These are phyloP conservation scores for Nicotiana rustica DNA, from an alignment of 305 asterid species.

Conservation along the genomic window DNA sequence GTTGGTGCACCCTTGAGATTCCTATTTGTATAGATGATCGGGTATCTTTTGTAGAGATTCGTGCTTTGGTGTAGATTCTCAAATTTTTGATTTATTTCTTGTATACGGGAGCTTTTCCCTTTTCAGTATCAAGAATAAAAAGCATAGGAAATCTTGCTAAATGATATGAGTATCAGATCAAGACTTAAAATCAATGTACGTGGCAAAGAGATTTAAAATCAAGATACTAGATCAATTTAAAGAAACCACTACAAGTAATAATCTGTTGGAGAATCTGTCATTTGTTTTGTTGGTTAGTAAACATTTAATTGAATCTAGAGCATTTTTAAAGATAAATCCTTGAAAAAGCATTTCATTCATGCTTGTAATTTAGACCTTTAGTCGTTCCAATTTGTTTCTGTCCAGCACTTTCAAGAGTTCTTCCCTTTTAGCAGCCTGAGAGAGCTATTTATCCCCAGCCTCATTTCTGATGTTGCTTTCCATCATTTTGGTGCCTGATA, in stretches of 20 bases:
- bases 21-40: no score
- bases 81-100: no score
- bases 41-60: no score
- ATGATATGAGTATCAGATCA: background rate
- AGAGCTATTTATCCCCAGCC: background rate
- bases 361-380: background rate
- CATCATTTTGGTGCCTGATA: background rate
- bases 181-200: background rate
- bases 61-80: no score
- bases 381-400: background rate
- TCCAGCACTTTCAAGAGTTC: background rate
- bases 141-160: background rate
- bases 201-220: background rate
- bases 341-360: background rate
- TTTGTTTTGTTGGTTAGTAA: no score
- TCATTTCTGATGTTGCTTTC: background rate
- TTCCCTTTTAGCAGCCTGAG: background rate
- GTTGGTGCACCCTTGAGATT: no score
- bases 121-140: no score
- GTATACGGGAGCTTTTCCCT: no score
- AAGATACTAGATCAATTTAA: background rate
- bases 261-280: background rate
- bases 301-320: background rate
- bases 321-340: conserved; percentile 1
- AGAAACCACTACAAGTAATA: background rate